phyloP scores from a whole-genome alignment of 768 basidiomycete genomes.

The Floccularia luteovirens region DNA sequence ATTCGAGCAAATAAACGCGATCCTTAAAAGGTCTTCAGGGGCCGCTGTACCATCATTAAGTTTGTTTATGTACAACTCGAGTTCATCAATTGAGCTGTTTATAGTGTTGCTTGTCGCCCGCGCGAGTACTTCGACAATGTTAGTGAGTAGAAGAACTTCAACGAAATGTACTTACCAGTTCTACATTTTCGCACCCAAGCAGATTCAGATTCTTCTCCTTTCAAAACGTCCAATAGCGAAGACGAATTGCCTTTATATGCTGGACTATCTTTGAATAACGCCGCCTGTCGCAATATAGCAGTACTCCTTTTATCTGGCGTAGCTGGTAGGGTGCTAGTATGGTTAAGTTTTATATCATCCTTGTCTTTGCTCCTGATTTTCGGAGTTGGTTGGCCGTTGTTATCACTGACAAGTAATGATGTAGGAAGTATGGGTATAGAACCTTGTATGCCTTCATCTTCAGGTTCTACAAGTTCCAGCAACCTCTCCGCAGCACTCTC shows the following conservation, averaged over 20 bases:
- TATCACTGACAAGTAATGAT: slow-evolving; percentile 40
- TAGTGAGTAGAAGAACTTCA: slow-evolving; percentile 8
- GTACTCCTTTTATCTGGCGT: slow-evolving; percentile 60
- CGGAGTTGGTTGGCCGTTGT: slow-evolving; percentile 22
- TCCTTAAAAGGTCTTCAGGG: too few relatives aligned
- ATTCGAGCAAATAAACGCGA: too few relatives aligned
- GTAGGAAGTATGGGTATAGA: slow-evolving; percentile 47
- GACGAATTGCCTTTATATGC: slow-evolving; percentile 37
- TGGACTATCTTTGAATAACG: slow-evolving; percentile 79
- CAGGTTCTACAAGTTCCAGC: slow-evolving; percentile 79
- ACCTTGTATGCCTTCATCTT: slow-evolving; percentile 50
- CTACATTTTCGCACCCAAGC: slow-evolving; percentile 84
- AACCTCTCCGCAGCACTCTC: slow-evolving; percentile 88
- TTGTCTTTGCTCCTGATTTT: slow-evolving; percentile 32
- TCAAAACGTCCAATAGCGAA: slow-evolving; percentile 63
- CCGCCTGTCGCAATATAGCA: slow-evolving; percentile 64
- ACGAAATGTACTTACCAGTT: slow-evolving; percentile 47
- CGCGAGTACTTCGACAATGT: slow-evolving; percentile 31
- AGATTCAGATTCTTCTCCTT: slow-evolving; percentile 60
- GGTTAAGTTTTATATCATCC: slow-evolving; percentile 22
- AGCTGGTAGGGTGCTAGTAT: slow-evolving; percentile 32
- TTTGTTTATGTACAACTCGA: slow-evolving; percentile 27
- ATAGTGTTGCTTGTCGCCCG: slow-evolving; percentile 35
- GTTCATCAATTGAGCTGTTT: not conserved
- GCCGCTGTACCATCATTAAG: slow-evolving; percentile 41